phyloP scores from a whole-genome alignment of 1,284 basidiomycete species.

The Rhodotorula sp. region DNA sequence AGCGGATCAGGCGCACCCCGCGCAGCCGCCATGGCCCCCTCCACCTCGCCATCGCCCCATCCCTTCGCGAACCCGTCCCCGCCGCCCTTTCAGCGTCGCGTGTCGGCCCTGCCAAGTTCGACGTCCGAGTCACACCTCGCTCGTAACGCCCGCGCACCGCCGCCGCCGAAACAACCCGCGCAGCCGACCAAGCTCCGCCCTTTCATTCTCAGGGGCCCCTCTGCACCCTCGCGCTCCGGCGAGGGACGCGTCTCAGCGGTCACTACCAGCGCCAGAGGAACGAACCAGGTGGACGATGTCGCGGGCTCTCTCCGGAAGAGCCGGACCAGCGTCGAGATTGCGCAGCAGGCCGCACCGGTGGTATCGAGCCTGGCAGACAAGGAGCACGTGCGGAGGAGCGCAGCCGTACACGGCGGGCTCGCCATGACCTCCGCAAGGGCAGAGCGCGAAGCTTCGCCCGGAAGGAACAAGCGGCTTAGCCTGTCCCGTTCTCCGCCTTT shows the following conservation, averaged over 20 bases:
- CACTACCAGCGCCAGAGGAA: neutral
- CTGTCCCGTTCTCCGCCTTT: neutral
- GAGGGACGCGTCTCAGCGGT: too few species aligned
- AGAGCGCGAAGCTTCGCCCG: neutral
- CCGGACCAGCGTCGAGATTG: slow-evolving; percentile 7
- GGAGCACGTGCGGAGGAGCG: neutral
- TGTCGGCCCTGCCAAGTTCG: neutral
- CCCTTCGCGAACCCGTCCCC: neutral
- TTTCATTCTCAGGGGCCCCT: slow-evolving; percentile 4
- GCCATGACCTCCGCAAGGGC: neutral
- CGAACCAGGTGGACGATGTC: neutral
- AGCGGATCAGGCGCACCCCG: neutral
- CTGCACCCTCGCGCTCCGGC: neutral
- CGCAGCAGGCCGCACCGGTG: neutral
- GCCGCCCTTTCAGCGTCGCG: neutral
- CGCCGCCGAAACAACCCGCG: neutral
- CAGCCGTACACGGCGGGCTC: neutral
- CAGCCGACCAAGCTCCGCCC: slow-evolving; percentile 2
- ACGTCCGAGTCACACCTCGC: slow-evolving; percentile 1
- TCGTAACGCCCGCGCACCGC: neutral
- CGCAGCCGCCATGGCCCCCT: neutral
- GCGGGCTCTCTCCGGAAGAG: neutral
- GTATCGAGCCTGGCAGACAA: neutral
- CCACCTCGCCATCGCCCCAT: neutral
- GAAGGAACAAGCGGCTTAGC: neutral